Evolutionary conservation across 192 early-diverging fungal species (phyloP).

Genomic region (Anaeromyces robustus): DNA sequence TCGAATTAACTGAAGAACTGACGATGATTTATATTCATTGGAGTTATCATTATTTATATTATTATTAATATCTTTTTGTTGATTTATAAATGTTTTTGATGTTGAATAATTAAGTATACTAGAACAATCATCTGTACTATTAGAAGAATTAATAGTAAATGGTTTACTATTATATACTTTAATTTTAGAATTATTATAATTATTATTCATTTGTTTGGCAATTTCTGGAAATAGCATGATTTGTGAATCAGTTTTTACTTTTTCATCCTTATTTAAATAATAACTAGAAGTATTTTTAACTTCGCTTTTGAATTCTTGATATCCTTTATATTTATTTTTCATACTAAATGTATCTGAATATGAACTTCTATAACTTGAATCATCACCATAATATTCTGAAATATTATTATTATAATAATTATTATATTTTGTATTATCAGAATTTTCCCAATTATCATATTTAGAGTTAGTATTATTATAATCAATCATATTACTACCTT

Average conservation of each 20-base stretch:
- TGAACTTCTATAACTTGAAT: neutral
- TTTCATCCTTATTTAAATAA: neutral
- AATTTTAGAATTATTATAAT: too few species aligned
- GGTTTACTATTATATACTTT: neutral
- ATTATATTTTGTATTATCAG: neutral
- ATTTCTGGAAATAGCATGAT: neutral
- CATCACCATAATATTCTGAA: neutral
- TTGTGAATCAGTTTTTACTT: neutral
- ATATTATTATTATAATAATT: neutral
- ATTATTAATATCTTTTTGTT: too few species aligned
- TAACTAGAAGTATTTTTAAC: neutral
- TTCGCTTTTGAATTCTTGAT: neutral
- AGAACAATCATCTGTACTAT: neutral
- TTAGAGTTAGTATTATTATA: neutral
- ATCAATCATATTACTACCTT: neutral
- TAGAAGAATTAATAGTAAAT: neutral
- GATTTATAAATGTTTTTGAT: neutral
- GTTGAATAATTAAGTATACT: neutral
- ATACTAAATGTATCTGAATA: neutral
- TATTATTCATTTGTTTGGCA: neutral
- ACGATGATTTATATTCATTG: neutral
- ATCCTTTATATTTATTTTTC: neutral
- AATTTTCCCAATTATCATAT: neutral
- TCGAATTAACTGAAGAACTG: neutral
- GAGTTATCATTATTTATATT: neutral